Percentiles rank a stretch among this genome's conserved stretches.
Conservation (phyloP, 345 rosid genomes). For the Gossypium australe region DNA sequence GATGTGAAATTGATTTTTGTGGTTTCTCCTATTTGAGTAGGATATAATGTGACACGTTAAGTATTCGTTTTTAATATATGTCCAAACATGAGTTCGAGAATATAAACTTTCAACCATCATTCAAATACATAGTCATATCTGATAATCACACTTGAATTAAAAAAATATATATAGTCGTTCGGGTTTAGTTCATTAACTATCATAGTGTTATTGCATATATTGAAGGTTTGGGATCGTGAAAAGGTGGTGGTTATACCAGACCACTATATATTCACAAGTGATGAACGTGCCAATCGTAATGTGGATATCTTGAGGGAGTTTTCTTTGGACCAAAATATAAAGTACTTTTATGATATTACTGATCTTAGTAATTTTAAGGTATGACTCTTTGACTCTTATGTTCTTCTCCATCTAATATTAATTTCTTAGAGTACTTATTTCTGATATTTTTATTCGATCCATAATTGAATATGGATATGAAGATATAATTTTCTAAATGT, state of each 20-base stretch:
- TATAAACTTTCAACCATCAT: too few species aligned
- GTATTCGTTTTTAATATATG: too few species aligned
- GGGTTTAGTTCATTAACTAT: background rate
- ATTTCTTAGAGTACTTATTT: too few species aligned
- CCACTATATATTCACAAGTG: constrained; percentile 87
- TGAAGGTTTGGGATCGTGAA: constrained; percentile 94
- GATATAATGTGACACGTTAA: too few species aligned
- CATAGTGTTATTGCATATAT: background rate
- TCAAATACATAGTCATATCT: too few species aligned
- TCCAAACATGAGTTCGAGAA: too few species aligned
- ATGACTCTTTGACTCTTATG: background rate
- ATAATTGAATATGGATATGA: too few species aligned
- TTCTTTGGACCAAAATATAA: constrained; percentile 70
- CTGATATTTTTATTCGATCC: too few species aligned
- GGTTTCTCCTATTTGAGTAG: too few species aligned
- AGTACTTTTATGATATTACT: constrained; percentile 89
- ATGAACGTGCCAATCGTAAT: constrained; percentile 90
- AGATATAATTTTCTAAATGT: too few species aligned
- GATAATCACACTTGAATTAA: too few species aligned
- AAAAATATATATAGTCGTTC: background rate
- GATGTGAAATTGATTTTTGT: too few species aligned
- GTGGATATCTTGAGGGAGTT: constrained; percentile 93
- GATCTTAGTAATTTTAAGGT: constrained; percentile 85
- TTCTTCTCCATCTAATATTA: background rate
- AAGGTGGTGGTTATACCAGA: constrained; percentile 92